Evolutionary conservation across 140 eudicot genomes (phyloP), one percentile per base, ranked within the genome.

Genomic region (Stevia rebaudiana): DNA sequence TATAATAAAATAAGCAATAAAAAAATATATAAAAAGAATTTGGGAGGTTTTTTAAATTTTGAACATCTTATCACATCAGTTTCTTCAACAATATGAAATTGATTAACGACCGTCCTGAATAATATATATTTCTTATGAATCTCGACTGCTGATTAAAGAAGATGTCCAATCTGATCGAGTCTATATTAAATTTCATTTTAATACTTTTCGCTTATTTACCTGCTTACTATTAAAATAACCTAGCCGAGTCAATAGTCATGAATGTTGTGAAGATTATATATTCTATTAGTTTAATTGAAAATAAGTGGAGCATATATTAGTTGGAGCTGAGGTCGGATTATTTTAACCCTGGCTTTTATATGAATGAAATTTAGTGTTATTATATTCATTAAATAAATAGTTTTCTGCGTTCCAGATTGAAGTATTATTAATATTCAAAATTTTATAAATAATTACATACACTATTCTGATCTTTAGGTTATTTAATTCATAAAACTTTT

Each of bases 91-190:
- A 54, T 54, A 42, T 63, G 58, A 72, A 30, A 63, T 16, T 63
- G 60, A 63, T 63, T 54, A 73, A 33, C 52, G 15, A 63, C 78
- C 78, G 72, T 57, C 78, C 67, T n/a, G 61, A 63, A 63, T 39
- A 63, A 31, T 56, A 31, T 30, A 28, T 30, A 22, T 46, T 58
- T 19, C 37, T 58, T 58, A 31, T 1, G 4, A 58, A 19, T 44
- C 19, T 70, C 61, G 30, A 46, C 42, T 46, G 61, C 51, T 59
- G 75, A 23, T 47, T 12, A 21, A 58, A 46, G 18, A 12, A 7
- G 42, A 22, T 37, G 68, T 66, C 65, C 74, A 21, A 60, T 69
- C 56, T 40, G 19, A 51, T 39, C n/a, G 30, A 52, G 40, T 23
- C 37, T 36, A 53, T 23, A 53, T 56, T 39, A 9, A 3, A 8